Evolutionary conservation across 257 asterid species (phyloP).

Genomic region (Fraxinus excelsior): DNA sequence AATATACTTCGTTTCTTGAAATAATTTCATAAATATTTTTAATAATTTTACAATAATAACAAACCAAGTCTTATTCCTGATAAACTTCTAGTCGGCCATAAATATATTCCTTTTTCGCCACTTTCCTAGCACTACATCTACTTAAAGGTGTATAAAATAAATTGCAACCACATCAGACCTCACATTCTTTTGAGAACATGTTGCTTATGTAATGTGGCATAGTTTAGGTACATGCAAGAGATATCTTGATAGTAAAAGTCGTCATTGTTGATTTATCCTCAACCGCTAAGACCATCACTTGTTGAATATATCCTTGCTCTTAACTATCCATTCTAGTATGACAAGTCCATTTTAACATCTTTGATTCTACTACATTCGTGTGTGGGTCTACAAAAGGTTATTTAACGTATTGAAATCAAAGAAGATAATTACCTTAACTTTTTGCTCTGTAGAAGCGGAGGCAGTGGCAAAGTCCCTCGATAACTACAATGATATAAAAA

Average conservation of each 20-base stretch:
- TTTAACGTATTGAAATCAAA: constrained; percentile 36
- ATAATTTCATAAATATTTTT: background rate
- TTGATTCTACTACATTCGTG: background rate
- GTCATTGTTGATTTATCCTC: background rate
- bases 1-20: no score
- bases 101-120: background rate
- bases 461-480: constrained; percentile 48
- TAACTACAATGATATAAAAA: constrained; percentile 36
- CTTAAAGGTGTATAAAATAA: background rate
- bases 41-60: background rate
- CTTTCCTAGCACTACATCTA: background rate
- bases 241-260: background rate
- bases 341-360: background rate
- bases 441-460: constrained; percentile 45
- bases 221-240: background rate
- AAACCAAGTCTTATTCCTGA: background rate
- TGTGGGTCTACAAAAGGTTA: constrained; percentile 13
- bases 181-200: no score
- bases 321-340: background rate
- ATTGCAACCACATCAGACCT: background rate
- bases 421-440: constrained; percentile 46
- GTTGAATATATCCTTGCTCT: background rate
- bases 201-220: no score
- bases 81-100: background rate
- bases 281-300: background rate